A percentile compares a stretch with the other conserved stretches of the same genome.
phyloP scores from a whole-genome alignment of 192 early-diverging fungal species.

The Powellomyces hirtus region DNA sequence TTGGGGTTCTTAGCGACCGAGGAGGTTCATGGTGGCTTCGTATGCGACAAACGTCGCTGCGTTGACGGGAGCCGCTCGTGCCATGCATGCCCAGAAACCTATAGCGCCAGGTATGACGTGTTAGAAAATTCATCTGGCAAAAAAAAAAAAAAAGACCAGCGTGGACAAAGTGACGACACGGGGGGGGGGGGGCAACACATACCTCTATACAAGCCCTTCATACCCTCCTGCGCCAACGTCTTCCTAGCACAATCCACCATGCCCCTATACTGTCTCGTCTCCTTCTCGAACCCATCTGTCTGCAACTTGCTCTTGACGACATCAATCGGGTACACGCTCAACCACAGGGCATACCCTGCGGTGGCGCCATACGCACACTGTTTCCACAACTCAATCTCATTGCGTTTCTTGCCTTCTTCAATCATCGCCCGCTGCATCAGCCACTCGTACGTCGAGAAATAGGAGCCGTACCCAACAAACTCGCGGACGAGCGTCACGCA shows the following conservation, averaged over 20 bases:
- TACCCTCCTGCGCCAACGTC: conserved; percentile 74
- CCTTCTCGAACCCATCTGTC: conserved; percentile 76
- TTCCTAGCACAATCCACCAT: conserved; percentile 78
- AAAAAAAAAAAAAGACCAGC: too few relatives aligned
- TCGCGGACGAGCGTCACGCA: conserved; percentile 81
- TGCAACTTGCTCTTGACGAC: conserved; percentile 94
- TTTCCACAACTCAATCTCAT: conserved; percentile 72
- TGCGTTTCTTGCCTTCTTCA: conserved; percentile 54
- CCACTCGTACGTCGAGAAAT: conserved; percentile 91
- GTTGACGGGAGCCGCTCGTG: conserved; percentile 91
- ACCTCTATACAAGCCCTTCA: conserved; percentile 81
- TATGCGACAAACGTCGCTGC: conserved; percentile 91
- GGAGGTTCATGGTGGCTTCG: conserved; percentile 66
- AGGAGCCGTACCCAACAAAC: conserved; percentile 89
- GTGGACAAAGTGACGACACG: too few relatives aligned
- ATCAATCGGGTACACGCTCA: conserved; percentile 89
- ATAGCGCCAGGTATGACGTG: background rate
- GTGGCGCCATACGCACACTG: conserved; percentile 80
- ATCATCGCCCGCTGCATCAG: conserved; percentile 75
- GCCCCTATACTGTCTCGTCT: conserved; percentile 66
- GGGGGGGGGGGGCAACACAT: too few relatives aligned
- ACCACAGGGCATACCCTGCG: conserved; percentile 81
- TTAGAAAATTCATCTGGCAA: conserved; percentile 24
- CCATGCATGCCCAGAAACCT: conserved; percentile 70
- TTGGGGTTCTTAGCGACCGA: conserved; percentile 26